Percentiles rank a stretch among this genome's conserved stretches.
Evolutionary conservation across 306 rosid genomes (phyloP).

Genomic region (Prosopis cineraria): DNA sequence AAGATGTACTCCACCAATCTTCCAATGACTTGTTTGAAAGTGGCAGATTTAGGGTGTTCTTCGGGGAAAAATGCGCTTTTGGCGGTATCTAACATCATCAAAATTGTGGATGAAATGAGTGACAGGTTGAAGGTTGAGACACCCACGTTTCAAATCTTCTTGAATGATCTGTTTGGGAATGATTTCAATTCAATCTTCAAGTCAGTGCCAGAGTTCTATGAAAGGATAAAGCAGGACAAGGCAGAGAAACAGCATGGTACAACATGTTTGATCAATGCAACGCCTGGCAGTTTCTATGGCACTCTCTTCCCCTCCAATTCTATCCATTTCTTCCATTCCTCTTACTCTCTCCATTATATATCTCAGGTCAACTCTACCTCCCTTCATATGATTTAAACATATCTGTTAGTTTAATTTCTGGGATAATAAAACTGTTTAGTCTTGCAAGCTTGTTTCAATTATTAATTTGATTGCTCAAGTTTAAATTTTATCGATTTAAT

Average conservation of each 20-base stretch:
- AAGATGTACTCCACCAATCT: not conserved
- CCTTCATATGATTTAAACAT: too few species aligned
- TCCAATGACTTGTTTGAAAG: not conserved
- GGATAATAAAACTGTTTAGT: too few species aligned
- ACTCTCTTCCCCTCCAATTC: not conserved
- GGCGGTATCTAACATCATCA: not conserved
- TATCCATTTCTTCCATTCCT: not conserved
- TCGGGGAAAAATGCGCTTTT: not conserved
- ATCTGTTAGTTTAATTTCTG: too few species aligned
- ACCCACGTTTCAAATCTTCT: not conserved
- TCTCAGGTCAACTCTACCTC: not conserved
- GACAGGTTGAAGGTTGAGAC: not conserved
- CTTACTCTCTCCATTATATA: not conserved
- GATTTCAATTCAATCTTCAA: not conserved
- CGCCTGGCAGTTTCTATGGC: not conserved
- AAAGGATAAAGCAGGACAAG: too few species aligned
- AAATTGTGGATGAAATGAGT: not conserved
- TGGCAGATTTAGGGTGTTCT: not conserved
- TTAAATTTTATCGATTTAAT: too few species aligned
- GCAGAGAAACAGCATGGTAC: not conserved
- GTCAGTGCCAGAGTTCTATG: not conserved
- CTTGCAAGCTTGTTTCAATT: too few species aligned
- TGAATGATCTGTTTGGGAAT: not conserved
- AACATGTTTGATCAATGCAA: not conserved
- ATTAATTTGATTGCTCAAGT: too few species aligned